Evolutionary conservation across 148 eudicot species (phyloP).

Genomic region (Spergularia bocconei): DNA sequence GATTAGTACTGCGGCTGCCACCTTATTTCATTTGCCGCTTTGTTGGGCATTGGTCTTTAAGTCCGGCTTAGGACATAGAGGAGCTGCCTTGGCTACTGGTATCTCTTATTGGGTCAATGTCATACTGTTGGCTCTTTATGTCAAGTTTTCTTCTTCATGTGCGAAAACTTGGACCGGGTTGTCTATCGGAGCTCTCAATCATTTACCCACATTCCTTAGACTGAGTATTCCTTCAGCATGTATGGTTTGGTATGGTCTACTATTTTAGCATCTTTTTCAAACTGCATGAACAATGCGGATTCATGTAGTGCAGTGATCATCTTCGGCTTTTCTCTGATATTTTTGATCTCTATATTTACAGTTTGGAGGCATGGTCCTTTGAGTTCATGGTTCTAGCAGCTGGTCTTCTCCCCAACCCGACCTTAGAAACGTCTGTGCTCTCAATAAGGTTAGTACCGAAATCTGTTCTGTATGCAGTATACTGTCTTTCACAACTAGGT

Average conservation of each 20-base stretch:
- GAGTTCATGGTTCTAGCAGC: conserved; percentile 80
- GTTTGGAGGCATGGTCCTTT: conserved; percentile 88
- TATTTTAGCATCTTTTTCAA: no score
- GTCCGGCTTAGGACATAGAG: conserved; percentile 31
- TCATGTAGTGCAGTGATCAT: neutral
- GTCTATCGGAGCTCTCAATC: conserved; percentile 33
- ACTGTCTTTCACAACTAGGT: neutral
- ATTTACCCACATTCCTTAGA: conserved; percentile 27
- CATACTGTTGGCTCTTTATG: conserved; percentile 36
- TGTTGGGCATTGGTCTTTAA: conserved; percentile 32
- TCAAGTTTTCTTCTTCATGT: conserved; percentile 32
- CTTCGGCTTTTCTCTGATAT: neutral
- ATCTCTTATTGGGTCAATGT: conserved; percentile 43
- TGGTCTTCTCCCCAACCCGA: conserved; percentile 92
- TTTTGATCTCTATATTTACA: conserved; percentile 22
- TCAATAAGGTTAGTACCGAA: conserved; percentile 51
- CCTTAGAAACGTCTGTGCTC: conserved; percentile 82
- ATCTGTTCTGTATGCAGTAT: neutral
- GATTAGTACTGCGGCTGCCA: conserved; percentile 22
- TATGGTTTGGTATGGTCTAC: conserved; percentile 44
- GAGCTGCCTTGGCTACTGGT: conserved; percentile 38
- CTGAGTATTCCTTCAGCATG: conserved; percentile 42
- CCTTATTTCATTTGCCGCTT: conserved; percentile 27
- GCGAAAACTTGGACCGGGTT: conserved; percentile 47
- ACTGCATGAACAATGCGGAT: no score